Base-by-base conservation (phyloP, 306 rosid genomes). In the Delonix regia region DNA sequence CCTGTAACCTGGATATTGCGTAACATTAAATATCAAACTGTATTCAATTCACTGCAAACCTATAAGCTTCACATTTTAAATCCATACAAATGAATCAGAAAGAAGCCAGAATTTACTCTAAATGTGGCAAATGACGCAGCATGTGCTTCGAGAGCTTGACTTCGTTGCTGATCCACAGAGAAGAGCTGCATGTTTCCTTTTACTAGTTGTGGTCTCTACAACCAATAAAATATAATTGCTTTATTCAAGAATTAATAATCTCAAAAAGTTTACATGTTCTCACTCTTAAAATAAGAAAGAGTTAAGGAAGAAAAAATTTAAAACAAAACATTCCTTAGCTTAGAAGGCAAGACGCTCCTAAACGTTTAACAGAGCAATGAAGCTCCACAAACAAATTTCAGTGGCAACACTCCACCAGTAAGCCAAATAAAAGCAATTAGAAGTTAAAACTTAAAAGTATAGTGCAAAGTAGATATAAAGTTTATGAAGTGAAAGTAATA, bases 91-190 rank as follows among this genome's bases (percentile, higher is more conserved):
- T 44, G 9, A 71, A 80, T 62, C 60, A 57, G 30, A 74, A 61
- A 61, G 74, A 75, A 18, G 77, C 48, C 51, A 19, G 45, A 41
- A 82, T 52, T n/a, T 83, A 91, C 97, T 76, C 87, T 88, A 74
- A 83, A 83, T 1, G 91, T 63, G 79, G 94, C 94, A 85, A 89
- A 91, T 38, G 97, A 85, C 76, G 97, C 92, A 69, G 97, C 94
- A 89, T 91, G 97, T 78, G 97, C 97, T 88, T 91, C 97, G 80
- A 91, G 94, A 70, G 97, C 92, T 84, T 91, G 97, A 80, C 97
- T 91, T 33, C 94, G 94, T 52, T 89, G 94, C 85, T 91, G 97
- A 22, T 88, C 97, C 80, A 88, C 90, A 30, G 97, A 90, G 81
- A 91, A 91, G 44, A 91, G 94, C 71, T 91, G 97, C 97, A 91